Evolutionary conservation across 73 alveolate genomes (phyloP).

Genomic region (Loxodes magnus): DNA sequence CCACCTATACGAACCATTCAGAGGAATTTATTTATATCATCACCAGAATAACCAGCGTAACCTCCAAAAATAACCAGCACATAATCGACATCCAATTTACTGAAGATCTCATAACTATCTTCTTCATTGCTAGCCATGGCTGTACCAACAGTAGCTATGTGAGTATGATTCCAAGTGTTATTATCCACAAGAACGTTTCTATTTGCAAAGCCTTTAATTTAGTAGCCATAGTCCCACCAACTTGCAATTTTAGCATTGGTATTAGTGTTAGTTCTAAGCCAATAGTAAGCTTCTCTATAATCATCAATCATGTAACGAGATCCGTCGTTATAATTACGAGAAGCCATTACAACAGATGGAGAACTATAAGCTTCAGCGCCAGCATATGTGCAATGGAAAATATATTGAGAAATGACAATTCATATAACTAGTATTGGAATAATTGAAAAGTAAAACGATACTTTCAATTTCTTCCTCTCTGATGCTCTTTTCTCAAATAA

Average conservation of each 20-base stretch:
- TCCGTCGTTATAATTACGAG: constrained; percentile 20
- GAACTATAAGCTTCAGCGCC: constrained; percentile 88
- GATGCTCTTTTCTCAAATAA: no score
- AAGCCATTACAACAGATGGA: constrained; percentile 40
- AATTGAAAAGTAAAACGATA: no score
- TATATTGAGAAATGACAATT: constrained; percentile 32
- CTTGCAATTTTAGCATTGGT: constrained; percentile 73
- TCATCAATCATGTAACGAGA: constrained; percentile 63
- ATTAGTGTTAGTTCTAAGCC: constrained; percentile 83
- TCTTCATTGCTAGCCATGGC: constrained; percentile 14
- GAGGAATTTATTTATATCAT: constrained; percentile 76
- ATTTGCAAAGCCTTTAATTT: constrained; percentile 78
- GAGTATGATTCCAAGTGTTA: constrained; percentile 88
- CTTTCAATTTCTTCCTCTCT: no score
- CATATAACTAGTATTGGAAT: not conserved
- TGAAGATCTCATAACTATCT: no score
- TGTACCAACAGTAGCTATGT: constrained; percentile 89
- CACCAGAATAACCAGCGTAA: constrained; percentile 11
- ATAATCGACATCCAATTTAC: constrained; percentile 71
- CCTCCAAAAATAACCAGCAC: constrained; percentile 31
- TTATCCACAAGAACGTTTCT: constrained; percentile 82
- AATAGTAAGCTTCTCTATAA: constrained; percentile 89
- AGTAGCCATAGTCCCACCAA: constrained; percentile 95
- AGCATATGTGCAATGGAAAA: constrained; percentile 79
- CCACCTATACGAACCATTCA: constrained; percentile 63